Evolutionary conservation across 164 flowering plant genomes (phyloP).

Genomic region (Santalum album): DNA sequence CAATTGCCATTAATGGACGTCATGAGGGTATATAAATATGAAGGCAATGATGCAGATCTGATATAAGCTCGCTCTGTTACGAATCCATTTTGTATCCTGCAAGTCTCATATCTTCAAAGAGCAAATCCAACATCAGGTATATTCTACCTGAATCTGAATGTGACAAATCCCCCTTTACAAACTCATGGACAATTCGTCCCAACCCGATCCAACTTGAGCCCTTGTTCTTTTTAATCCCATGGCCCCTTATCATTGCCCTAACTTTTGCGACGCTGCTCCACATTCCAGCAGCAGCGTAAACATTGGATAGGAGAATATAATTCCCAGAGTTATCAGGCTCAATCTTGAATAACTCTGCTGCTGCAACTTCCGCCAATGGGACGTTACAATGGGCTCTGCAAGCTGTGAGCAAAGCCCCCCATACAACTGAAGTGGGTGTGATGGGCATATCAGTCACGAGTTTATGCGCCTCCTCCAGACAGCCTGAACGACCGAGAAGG

Average conservation of each 20-base stretch:
- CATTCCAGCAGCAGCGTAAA: slow-evolving; percentile 27
- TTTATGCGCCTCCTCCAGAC: slow-evolving; percentile 25
- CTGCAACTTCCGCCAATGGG: slow-evolving; percentile 31
- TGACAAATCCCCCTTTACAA: slow-evolving; percentile 33
- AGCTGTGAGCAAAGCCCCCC: slow-evolving; percentile 41
- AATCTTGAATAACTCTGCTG: slow-evolving; percentile 26
- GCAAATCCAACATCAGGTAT: slow-evolving; percentile 19
- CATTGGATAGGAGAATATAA: slow-evolving; percentile 28
- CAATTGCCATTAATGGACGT: no score
- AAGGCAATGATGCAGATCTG: slow-evolving; percentile 1
- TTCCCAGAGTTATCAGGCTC: slow-evolving; percentile 40
- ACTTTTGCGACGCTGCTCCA: slow-evolving; percentile 35
- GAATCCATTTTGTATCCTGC: slow-evolving; percentile 8
- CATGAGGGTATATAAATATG: neutral
- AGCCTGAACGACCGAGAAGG: slow-evolving; percentile 36
- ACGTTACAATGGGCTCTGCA: slow-evolving; percentile 27
- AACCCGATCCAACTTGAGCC: slow-evolving; percentile 41
- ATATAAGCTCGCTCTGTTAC: slow-evolving; percentile 4
- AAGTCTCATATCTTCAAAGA: slow-evolving; percentile 23
- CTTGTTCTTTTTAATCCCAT: slow-evolving; percentile 24
- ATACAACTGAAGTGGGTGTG: slow-evolving; percentile 22
- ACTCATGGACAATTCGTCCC: slow-evolving; percentile 29
- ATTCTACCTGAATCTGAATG: slow-evolving; percentile 20
- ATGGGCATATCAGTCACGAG: slow-evolving; percentile 26
- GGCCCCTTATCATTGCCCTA: slow-evolving; percentile 28